Base-by-base conservation (phyloP, 73 alveolate genomes). In the Halteria grandinella region DNA sequence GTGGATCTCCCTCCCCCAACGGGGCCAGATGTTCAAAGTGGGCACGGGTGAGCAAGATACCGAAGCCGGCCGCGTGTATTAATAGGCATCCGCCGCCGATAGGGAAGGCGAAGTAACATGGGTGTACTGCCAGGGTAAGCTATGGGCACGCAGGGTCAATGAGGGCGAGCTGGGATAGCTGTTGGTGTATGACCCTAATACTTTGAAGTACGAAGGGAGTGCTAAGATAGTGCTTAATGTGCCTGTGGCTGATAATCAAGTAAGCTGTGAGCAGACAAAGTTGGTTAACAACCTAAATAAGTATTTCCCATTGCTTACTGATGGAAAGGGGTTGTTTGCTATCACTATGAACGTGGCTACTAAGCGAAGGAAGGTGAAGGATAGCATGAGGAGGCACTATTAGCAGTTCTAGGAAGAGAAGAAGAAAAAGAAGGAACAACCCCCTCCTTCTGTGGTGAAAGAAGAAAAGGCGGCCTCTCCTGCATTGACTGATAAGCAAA, bases 21-120 rank as follows among this genome's bases (percentile, higher is more conserved):
- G 90, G 51, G 97, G 93, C 3, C 90, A 92, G 28, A 90, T 89
- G 91, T 90, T 63, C 44, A 93, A 90, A 64, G 69, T 93, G 14
- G 98, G 98, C 0, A 90, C 98, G 17, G 98, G 98, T 7, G 94
- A 92, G 49, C 45, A 77, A 21, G 73, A 79, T 14, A 85, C 98
- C 1, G 24, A 87, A 18, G 89, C 94, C 21, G 98, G 98, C 31
- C 86, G 87, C 47, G 94, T 93, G 45, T 93, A 93, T 49, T 75
- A 81, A n/a, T 79, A 69, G 29, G 44, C 54, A 21, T 69, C 77
- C 10, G n/a, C n/a, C n/a, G 59, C 86, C n/a, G 95, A 91, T 6
- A 72, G 83, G 45, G 66, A 83, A 24, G 98, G 91, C 6, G 96
- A 90, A 55, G 82, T 89, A 11, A 37, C 72, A 4, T 93, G 98